Conservation (phyloP, 2,329 filamentous ascomycete genomes). For the Geosmithia putterillii region DNA sequence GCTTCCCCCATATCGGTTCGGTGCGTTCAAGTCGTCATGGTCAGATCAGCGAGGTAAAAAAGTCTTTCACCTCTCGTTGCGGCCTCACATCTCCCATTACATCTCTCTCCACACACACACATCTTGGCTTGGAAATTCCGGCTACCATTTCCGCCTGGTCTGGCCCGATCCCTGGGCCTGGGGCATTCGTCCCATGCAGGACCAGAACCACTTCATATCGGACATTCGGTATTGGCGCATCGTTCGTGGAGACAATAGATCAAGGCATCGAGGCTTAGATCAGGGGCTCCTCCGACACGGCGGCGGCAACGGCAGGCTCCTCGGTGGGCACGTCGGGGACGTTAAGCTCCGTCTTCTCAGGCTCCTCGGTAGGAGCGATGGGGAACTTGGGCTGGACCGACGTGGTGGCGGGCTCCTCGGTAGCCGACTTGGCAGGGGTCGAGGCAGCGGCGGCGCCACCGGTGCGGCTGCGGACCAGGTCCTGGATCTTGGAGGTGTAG, state of each 20-base stretch:
- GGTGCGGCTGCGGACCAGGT: slow-evolving; percentile 41
- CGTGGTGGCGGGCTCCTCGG: slow-evolving; percentile 9
- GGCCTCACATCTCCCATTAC: not conserved
- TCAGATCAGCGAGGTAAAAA: too few species aligned
- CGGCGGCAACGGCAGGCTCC: slow-evolving; percentile 13
- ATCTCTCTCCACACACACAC: not conserved
- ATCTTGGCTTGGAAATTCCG: not conserved
- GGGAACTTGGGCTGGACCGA: slow-evolving; percentile 24
- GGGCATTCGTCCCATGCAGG: not conserved
- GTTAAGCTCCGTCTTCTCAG: slow-evolving; percentile 10
- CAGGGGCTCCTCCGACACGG: slow-evolving; percentile 8
- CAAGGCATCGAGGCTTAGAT: slow-evolving; percentile 5
- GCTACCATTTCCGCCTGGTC: not conserved
- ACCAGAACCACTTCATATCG: not conserved
- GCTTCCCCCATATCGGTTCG: too few species aligned
- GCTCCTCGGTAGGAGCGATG: slow-evolving; percentile 22
- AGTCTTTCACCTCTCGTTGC: not conserved
- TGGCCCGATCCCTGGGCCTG: not conserved
- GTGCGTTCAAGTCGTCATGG: not conserved
- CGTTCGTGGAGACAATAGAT: slow-evolving; percentile 4
- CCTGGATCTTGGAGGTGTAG: slow-evolving; percentile 56
- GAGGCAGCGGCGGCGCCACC: slow-evolving; percentile 17
- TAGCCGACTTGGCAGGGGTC: slow-evolving; percentile 9
- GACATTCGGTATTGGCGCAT: not conserved
- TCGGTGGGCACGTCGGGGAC: slow-evolving; percentile 7